These are phyloP conservation scores for Boehmeria nivea DNA, from an alignment of 306 rosid genomes.

Conservation along the genomic window DNA sequence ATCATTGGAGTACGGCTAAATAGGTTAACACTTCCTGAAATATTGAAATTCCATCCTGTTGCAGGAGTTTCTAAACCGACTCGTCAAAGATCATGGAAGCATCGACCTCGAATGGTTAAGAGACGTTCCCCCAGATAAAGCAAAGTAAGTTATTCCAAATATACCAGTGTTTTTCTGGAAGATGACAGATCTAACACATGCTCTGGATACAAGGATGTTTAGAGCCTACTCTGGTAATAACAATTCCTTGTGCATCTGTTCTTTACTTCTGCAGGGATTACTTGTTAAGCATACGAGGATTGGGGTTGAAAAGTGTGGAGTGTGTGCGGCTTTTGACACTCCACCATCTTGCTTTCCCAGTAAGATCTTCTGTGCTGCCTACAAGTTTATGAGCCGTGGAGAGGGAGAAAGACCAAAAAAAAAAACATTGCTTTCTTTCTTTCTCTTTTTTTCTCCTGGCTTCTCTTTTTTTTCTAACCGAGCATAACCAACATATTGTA, in stretches of 20 bases:
- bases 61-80: conserved; percentile 77
- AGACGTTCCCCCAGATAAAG: conserved; percentile 79
- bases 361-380: conserved; percentile 35
- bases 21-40: not conserved
- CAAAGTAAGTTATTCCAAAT: conserved; percentile 50
- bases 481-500: conserved; percentile 15
- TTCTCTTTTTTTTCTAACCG: no score
- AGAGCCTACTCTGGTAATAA: conserved; percentile 10
- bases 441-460: not conserved
- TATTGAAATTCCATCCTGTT: conserved; percentile 14
- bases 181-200: no score
- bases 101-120: conserved; percentile 93
- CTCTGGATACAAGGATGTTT: conserved; percentile 4
- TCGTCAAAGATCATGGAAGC: conserved; percentile 80
- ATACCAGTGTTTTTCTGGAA: conserved; percentile 19
- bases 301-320: conserved; percentile 95
- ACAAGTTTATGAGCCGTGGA: conserved; percentile 1
- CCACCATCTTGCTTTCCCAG: conserved; percentile 95
- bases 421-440: not conserved
- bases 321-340: conserved; percentile 91
- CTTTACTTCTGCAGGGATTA: conserved; percentile 57
- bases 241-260: conserved; percentile 1
- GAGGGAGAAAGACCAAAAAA: conserved; percentile 14
- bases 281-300: conserved; percentile 73
- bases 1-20: not conserved